These are phyloP conservation scores for Mitragyna speciosa DNA, from an alignment of 257 asterid species.

Conservation along the genomic window DNA sequence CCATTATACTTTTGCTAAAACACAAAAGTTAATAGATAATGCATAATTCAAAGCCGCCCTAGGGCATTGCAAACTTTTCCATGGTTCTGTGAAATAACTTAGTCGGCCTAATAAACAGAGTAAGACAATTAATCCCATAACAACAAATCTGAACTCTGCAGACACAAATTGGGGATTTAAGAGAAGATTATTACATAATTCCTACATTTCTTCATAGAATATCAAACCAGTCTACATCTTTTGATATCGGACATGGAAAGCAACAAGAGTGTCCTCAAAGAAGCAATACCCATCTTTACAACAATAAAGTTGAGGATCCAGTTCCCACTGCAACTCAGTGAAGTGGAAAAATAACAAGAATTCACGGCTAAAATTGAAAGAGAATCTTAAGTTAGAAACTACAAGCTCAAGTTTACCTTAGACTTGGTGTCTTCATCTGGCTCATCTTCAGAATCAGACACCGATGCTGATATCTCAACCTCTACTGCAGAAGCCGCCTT, in stretches of 20 bases:
- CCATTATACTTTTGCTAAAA: neutral
- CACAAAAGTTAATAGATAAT: neutral
- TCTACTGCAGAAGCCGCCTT: constrained; percentile 51
- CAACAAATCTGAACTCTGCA: neutral
- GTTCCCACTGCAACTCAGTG: neutral
- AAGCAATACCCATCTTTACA: neutral
- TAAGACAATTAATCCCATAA: neutral
- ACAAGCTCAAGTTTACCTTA: constrained; percentile 47
- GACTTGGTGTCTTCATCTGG: constrained; percentile 52
- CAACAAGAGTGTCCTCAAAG: neutral
- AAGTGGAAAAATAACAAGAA: neutral
- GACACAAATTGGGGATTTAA: neutral
- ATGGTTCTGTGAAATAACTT: neutral
- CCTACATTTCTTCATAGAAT: neutral
- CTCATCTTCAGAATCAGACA: constrained; percentile 55
- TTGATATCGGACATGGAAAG: neutral
- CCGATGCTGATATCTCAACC: constrained; percentile 45
- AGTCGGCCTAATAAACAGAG: neutral
- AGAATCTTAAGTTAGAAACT: neutral
- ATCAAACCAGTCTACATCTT: neutral
- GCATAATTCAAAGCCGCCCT: neutral
- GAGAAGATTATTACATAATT: neutral
- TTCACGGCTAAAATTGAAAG: neutral
- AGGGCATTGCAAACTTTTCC: neutral
- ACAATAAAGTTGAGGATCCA: neutral